Conservation (phyloP, 78 protist species). For the Polysphondylium violaceum region DNA sequence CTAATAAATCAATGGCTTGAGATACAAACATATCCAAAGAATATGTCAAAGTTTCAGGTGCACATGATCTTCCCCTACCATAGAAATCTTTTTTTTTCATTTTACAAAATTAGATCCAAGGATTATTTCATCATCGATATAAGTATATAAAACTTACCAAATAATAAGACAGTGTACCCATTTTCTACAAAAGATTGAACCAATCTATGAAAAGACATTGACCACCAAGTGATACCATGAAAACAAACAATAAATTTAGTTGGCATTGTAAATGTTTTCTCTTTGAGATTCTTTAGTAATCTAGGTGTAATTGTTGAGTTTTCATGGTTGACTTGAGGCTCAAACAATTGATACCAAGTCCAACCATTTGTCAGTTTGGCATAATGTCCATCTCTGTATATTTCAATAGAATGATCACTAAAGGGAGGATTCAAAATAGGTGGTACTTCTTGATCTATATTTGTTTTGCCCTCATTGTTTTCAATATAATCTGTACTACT, state of each 20-base stretch:
- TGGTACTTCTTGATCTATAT: too few relatives aligned
- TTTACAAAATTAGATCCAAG: too few relatives aligned
- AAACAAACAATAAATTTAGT: slow-evolving; percentile 17
- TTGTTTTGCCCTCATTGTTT: too few relatives aligned
- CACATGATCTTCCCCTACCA: slow-evolving; percentile 54
- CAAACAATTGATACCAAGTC: slow-evolving; percentile 45
- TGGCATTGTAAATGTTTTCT: not conserved
- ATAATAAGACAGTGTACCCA: slow-evolving; percentile 37
- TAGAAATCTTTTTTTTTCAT: slow-evolving; percentile 10
- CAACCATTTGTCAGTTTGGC: slow-evolving; percentile 12
- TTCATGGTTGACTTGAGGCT: not conserved
- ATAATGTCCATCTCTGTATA: slow-evolving; percentile 6
- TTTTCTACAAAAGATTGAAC: slow-evolving; percentile 36
- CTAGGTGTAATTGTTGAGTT: not conserved
- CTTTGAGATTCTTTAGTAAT: not conserved
- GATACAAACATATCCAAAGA: slow-evolving; percentile 10
- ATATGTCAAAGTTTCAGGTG: slow-evolving; percentile 12
- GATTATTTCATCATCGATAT: not conserved
- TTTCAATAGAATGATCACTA: not conserved
- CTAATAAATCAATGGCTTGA: slow-evolving; percentile 44
- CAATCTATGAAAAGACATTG: slow-evolving; percentile 3
- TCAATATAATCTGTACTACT: too few relatives aligned
- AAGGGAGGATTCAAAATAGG: not conserved
- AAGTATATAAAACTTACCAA: too few relatives aligned
- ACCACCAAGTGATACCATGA: slow-evolving; percentile 49